A percentile compares a stretch with the other conserved stretches of the same genome.
Evolutionary conservation across 1,139 yeast genomes (phyloP).

Genomic region (Suhomyces taliae): DNA sequence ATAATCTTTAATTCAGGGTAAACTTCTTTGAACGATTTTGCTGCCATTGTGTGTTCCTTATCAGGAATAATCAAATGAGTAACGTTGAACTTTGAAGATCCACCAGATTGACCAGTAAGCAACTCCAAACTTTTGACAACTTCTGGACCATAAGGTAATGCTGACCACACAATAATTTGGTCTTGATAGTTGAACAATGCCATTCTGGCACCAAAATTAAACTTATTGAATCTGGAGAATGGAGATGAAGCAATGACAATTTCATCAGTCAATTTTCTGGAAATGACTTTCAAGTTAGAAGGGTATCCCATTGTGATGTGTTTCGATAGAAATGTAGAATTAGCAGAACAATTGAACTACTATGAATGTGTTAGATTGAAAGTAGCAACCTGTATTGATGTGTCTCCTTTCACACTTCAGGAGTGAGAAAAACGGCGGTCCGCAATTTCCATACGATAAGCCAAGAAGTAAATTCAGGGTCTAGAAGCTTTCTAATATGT

Average conservation of each 20-base stretch:
- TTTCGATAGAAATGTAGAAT: no score
- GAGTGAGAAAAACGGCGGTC: no score
- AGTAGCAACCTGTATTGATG: background rate
- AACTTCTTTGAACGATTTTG: slow-evolving; percentile 48
- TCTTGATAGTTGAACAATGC: slow-evolving; percentile 45
- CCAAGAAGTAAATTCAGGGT: no score
- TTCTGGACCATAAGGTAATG: slow-evolving; percentile 57
- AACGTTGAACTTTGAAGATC: slow-evolving; percentile 28
- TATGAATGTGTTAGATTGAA: no score
- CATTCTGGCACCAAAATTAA: slow-evolving; percentile 64
- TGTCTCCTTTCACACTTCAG: no score
- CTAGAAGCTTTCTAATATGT: no score
- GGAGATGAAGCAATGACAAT: slow-evolving; percentile 52
- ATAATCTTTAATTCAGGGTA: slow-evolving; percentile 51
- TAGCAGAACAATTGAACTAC: no score
- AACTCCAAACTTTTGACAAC: slow-evolving; percentile 42
- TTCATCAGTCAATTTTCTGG: slow-evolving; percentile 46
- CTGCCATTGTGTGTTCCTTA: slow-evolving; percentile 57
- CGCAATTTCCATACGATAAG: no score
- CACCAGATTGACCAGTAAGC: slow-evolving; percentile 25
- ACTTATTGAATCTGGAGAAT: slow-evolving; percentile 38
- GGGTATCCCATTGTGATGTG: slow-evolving; percentile 32
- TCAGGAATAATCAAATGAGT: slow-evolving; percentile 54
- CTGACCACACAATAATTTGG: slow-evolving; percentile 56
- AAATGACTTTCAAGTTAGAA: slow-evolving; percentile 34